Conservation (phyloP, 768 basidiomycete species). For the Collybia nuda region DNA sequence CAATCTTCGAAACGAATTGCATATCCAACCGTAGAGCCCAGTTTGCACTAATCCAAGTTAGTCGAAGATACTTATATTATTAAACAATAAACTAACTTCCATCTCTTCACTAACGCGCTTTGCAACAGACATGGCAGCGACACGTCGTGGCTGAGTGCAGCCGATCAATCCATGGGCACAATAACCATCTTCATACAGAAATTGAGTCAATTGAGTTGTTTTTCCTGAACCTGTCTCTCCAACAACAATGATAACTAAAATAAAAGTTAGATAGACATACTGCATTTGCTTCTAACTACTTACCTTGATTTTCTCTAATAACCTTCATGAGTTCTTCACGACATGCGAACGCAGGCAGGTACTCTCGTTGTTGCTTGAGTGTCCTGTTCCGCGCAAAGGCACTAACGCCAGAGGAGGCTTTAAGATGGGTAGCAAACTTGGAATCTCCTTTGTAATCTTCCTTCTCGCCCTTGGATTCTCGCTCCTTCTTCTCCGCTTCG, state of each 20-base stretch:
- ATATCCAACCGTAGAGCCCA: slow-evolving; percentile 91
- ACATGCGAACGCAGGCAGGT: slow-evolving; percentile 96
- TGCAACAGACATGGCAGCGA: slow-evolving; percentile 99
- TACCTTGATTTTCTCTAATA: slow-evolving; percentile 94
- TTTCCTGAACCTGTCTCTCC: slow-evolving; percentile 99
- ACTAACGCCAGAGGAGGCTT: slow-evolving; percentile 74
- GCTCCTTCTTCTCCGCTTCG: slow-evolving; percentile 49
- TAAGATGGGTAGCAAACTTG: slow-evolving; percentile 95
- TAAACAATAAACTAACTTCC: slow-evolving; percentile 62
- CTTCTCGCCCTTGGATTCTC: slow-evolving; percentile 52
- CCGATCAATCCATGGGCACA: slow-evolving; percentile 87
- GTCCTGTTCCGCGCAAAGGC: slow-evolving; percentile 80
- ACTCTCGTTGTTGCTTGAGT: slow-evolving; percentile 93
- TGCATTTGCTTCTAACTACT: slow-evolving; percentile 8
- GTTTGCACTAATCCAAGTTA: slow-evolving; percentile 60
- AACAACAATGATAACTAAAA: slow-evolving; percentile 85
- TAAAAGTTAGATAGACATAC: slow-evolving; percentile 1
- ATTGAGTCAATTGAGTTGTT: slow-evolving; percentile 95
- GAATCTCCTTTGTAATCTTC: slow-evolving; percentile 91
- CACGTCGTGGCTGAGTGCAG: slow-evolving; percentile 97
- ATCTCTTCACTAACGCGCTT: slow-evolving; percentile 99
- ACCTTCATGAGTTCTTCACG: slow-evolving; percentile 88
- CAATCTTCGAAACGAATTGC: slow-evolving; percentile 99
- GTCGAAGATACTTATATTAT: slow-evolving; percentile 1
- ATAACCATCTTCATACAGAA: slow-evolving; percentile 96